Evolutionary conservation across 1,139 yeast genomes (phyloP), one percentile per base, ranked within the genome.

Genomic region (Diutina mesorugosa): DNA sequence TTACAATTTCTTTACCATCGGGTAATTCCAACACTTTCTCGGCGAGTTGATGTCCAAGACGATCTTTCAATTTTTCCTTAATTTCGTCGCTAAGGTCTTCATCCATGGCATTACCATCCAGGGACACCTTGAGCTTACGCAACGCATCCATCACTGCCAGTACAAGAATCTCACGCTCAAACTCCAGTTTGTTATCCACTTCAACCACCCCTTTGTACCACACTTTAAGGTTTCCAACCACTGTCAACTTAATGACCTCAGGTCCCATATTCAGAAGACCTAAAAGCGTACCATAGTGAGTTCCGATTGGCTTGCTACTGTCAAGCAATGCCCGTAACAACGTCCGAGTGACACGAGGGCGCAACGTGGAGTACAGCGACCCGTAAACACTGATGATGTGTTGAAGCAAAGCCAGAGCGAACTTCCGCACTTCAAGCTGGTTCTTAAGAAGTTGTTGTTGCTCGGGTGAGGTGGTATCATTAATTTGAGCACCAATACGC

Each of bases 321-420:
- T 93, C 97, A 69, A 95, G 76, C 62, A 95, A 87, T 0, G 97
- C 97, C 63, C 96, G 84, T 58, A 95, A 75, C 58, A 95, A 74
- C 0, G 99, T 95, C 68, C 99, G 79, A 2, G 98, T 90, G 6
- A 93, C 95, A 61, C 99, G 80, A 41, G 99, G 98, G 65, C 90
- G 88, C 63, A 95, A 78, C 0, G 97, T 88, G 35, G 95, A 86
- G 68, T 91, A 91, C 1, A 95, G 83, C 51, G 89, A 85, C 47
- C 96, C 96, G 68, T 87, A 95, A 28, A 84, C 81, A 57, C 81
- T 78, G 57, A 91, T 81, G 21, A 93, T 85, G 63, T 86, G 87
- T 58, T 86, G 85, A 51, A 95, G 75, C 60, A 95, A 74, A 47
- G 91, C 83, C 0, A 97, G 91, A 1, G 98, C 93, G 67, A 89